phyloP scores from a whole-genome alignment of 2,329 filamentous ascomycete genomes.

The Fusarium continuum region DNA sequence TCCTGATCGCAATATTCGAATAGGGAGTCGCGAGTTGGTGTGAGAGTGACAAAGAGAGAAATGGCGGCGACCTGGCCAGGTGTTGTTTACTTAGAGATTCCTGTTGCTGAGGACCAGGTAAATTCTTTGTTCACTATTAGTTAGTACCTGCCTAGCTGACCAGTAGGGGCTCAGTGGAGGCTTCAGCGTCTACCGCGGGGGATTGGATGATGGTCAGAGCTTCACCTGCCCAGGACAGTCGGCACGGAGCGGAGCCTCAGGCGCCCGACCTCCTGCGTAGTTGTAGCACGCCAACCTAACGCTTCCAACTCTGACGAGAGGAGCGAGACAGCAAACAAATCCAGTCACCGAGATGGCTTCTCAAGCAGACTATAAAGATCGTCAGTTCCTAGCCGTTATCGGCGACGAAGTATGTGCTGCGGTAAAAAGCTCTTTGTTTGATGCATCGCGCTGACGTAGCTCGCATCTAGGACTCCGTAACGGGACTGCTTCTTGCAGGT shows the following conservation, averaged over 20 bases:
- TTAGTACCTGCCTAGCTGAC: slow-evolving; percentile 31
- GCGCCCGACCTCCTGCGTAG: slow-evolving; percentile 25
- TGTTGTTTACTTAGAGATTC: slow-evolving; percentile 43
- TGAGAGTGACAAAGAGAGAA: slow-evolving; percentile 5
- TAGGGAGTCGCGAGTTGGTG: background rate
- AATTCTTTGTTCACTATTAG: slow-evolving; percentile 32
- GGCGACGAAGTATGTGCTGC: slow-evolving; percentile 80
- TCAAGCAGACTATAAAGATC: slow-evolving; percentile 76
- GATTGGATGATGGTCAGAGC: slow-evolving; percentile 41
- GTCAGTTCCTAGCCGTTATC: slow-evolving; percentile 96
- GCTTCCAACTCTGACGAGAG: slow-evolving; percentile 25
- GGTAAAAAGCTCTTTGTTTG: slow-evolving; percentile 1
- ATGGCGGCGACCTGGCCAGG: slow-evolving; percentile 7
- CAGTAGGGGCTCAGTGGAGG: slow-evolving; percentile 12
- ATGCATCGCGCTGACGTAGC: slow-evolving; percentile 41
- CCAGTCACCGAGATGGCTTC: slow-evolving; percentile 54
- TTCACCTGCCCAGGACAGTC: slow-evolving; percentile 24
- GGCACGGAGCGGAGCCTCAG: slow-evolving; percentile 41
- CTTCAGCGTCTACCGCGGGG: slow-evolving; percentile 33
- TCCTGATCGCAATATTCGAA: background rate
- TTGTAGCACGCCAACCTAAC: slow-evolving; percentile 19
- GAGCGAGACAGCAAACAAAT: slow-evolving; percentile 17
- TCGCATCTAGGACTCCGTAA: slow-evolving; percentile 83
- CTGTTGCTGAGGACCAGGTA: slow-evolving; percentile 32
- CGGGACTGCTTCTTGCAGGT: slow-evolving; percentile 91